phyloP scores from a whole-genome alignment of 192 early-diverging fungal genomes.

The Kickxella alabastrina region DNA sequence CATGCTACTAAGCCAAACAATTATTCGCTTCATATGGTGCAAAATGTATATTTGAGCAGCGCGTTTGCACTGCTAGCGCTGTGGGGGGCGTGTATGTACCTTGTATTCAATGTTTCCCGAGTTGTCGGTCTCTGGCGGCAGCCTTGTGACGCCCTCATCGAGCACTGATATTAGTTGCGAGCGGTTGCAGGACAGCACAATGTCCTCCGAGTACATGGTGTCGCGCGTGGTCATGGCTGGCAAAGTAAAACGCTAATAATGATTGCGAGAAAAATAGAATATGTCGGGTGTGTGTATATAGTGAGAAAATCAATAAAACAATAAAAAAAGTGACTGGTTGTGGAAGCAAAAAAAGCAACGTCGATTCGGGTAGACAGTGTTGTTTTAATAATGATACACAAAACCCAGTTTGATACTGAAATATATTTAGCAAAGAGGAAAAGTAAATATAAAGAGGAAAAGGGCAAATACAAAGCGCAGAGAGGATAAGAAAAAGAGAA shows the following conservation, averaged over 20 bases:
- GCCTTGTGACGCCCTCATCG: conserved; percentile 29
- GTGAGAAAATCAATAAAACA: no score
- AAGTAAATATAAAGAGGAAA: background rate
- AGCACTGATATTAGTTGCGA: conserved; percentile 23
- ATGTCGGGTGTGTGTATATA: no score
- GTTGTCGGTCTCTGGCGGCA: conserved; percentile 78
- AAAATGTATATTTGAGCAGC: no score
- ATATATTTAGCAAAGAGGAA: background rate
- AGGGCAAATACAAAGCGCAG: background rate
- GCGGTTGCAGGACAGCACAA: conserved; percentile 1
- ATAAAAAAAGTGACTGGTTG: no score
- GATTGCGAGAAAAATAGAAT: background rate
- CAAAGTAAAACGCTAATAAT: background rate
- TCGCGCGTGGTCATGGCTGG: conserved; percentile 41
- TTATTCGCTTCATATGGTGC: no score
- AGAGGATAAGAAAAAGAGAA: background rate
- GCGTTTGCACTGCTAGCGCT: no score
- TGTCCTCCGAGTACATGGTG: conserved; percentile 38
- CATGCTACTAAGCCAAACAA: no score
- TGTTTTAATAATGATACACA: no score
- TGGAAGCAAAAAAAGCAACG: no score
- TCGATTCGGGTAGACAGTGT: no score
- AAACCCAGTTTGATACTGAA: background rate
- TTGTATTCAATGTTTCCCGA: conserved; percentile 92
- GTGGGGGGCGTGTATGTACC: no score